Evolutionary conservation across 345 rosid genomes (phyloP).

Genomic region (Jatropha curcas): DNA sequence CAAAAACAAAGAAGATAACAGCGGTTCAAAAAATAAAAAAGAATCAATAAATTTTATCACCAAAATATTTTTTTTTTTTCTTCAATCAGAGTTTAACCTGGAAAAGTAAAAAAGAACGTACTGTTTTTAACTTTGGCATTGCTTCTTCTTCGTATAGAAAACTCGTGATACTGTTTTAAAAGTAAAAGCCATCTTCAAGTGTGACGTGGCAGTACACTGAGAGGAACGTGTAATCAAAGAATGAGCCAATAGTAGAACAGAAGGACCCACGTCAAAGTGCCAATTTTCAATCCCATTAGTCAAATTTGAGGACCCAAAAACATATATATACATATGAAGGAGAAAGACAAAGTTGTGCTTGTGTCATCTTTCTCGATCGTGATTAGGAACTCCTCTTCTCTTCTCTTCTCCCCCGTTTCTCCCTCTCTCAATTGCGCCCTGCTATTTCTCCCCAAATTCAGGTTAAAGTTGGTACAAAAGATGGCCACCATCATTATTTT

Average conservation of each 20-base stretch:
- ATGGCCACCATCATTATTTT: neutral
- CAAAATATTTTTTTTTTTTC: too few relatives aligned
- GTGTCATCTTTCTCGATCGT: constrained; percentile 8
- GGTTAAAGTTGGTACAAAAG: neutral
- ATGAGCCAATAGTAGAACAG: neutral
- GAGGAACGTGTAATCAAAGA: too few relatives aligned
- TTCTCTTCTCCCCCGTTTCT: neutral
- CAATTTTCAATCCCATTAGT: neutral
- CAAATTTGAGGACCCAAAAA: neutral
- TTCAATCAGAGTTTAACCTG: too few relatives aligned
- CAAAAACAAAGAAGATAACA: too few relatives aligned
- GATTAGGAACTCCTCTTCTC: constrained; percentile 7
- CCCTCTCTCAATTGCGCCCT: neutral
- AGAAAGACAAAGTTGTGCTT: neutral
- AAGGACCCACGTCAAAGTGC: constrained; percentile 18
- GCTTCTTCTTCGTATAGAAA: too few relatives aligned
- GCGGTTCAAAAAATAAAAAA: too few relatives aligned
- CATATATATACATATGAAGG: neutral
- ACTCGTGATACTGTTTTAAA: too few relatives aligned
- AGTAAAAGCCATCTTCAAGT: too few relatives aligned
- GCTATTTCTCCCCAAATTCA: constrained; percentile 15
- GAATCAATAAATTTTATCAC: too few relatives aligned
- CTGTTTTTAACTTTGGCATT: too few relatives aligned
- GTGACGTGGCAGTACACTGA: too few relatives aligned
- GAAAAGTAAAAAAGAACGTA: too few relatives aligned